These are phyloP conservation scores for Xerophyta viscosa DNA, from an alignment of 106 monocot species.

Conservation along the genomic window DNA sequence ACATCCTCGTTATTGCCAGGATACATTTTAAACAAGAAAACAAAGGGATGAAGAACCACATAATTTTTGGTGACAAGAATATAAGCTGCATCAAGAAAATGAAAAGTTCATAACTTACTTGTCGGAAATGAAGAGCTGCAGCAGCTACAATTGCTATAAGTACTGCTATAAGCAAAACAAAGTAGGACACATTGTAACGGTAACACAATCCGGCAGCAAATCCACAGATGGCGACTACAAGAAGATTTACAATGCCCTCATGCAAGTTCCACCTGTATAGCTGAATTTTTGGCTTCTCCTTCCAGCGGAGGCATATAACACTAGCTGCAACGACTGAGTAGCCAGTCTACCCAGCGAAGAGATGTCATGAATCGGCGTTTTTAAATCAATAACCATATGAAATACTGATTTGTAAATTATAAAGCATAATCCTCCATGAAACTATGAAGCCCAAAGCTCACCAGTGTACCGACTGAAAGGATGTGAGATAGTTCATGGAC, in stretches of 20 bases:
- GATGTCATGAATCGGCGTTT: too few species aligned
- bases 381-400: too few species aligned
- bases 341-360: slow-evolving; percentile 55
- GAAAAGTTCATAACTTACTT: slow-evolving; percentile 36
- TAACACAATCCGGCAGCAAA: slow-evolving; percentile 75
- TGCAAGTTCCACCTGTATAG: slow-evolving; percentile 34
- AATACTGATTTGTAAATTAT: too few species aligned
- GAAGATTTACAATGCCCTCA: slow-evolving; percentile 66
- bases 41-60: not conserved
- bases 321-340: slow-evolving; percentile 98
- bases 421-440: too few species aligned
- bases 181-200: slow-evolving; percentile 46
- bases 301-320: slow-evolving; percentile 83
- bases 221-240: slow-evolving; percentile 62
- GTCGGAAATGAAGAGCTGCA: slow-evolving; percentile 71
- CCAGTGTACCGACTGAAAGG: slow-evolving; percentile 93
- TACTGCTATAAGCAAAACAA: slow-evolving; percentile 26
- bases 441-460: slow-evolving; percentile 17
- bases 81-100: too few species aligned
- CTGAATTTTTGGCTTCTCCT: slow-evolving; percentile 34
- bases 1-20: too few species aligned
- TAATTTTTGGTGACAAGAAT: too few species aligned
- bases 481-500: slow-evolving; percentile 88
- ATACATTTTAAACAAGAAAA: too few species aligned
- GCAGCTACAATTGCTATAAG: slow-evolving; percentile 51